A percentile compares a stretch with the other conserved stretches of the same genome.
phyloP scores from a whole-genome alignment of 2,329 filamentous ascomycete species.

The Pseudogymnoascus sp. region DNA sequence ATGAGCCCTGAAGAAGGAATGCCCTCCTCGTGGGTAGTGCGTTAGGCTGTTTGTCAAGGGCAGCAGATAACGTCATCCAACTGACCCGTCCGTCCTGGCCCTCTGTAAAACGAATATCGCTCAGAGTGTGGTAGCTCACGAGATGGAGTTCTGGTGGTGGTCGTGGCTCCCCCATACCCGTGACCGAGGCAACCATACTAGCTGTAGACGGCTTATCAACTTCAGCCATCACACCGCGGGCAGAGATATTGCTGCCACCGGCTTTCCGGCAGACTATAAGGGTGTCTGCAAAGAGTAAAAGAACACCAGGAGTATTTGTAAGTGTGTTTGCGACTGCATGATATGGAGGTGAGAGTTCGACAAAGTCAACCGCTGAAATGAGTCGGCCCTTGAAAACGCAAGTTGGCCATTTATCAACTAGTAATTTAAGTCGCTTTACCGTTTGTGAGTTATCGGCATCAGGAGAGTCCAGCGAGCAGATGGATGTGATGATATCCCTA shows the following conservation, averaged over 20 bases:
- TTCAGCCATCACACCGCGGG: constrained; percentile 74
- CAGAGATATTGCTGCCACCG: constrained; percentile 55
- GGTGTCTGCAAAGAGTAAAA: constrained; percentile 80
- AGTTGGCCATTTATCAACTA: constrained; percentile 71
- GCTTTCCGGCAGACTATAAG: constrained; percentile 71
- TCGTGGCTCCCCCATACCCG: constrained; percentile 54
- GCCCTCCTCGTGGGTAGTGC: constrained; percentile 55
- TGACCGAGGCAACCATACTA: constrained; percentile 56
- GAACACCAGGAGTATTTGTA: constrained; percentile 55
- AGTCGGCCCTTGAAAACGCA: constrained; percentile 69
- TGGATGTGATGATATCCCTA: constrained; percentile 88
- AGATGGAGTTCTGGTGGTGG: constrained; percentile 66
- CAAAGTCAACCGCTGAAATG: constrained; percentile 73
- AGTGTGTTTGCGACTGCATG: constrained; percentile 27
- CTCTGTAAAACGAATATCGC: constrained; percentile 67
- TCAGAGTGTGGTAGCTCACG: constrained; percentile 63
- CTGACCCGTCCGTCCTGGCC: constrained; percentile 57
- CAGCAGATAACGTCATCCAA: constrained; percentile 59
- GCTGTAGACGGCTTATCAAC: constrained; percentile 72
- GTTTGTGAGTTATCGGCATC: constrained; percentile 66
- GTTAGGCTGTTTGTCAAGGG: constrained; percentile 40
- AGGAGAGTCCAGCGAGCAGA: constrained; percentile 83
- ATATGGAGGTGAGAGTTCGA: constrained; percentile 71
- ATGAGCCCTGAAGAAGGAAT: constrained; percentile 66
- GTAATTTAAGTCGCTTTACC: constrained; percentile 65